Conservation (phyloP, 2,329 filamentous ascomycete genomes). For the Cercospora janseana region DNA sequence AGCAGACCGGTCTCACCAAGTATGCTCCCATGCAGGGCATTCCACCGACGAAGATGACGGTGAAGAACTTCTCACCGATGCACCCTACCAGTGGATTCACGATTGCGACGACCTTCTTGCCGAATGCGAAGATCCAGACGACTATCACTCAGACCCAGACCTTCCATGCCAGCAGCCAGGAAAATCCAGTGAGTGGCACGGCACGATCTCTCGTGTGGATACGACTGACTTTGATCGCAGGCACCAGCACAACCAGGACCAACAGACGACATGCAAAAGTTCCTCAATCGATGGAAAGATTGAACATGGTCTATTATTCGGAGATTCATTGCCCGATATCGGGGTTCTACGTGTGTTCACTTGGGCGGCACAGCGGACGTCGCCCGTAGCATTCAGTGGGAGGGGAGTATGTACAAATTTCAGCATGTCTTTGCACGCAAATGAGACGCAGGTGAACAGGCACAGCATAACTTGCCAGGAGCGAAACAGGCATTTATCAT, state of each 20-base stretch:
- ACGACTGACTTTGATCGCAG: conserved; percentile 39
- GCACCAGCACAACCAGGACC: conserved; percentile 54
- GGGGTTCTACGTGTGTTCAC: too few relatives aligned
- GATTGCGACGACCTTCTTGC: conserved; percentile 53
- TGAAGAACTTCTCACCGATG: conserved; percentile 49
- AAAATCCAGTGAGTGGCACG: conserved; percentile 56
- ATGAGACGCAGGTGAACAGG: too few relatives aligned
- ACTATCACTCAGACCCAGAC: conserved; percentile 55
- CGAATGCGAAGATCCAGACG: conserved; percentile 45
- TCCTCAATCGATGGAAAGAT: conserved; percentile 60
- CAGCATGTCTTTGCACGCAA: too few relatives aligned
- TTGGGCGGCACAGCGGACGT: too few relatives aligned
- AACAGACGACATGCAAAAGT: conserved; percentile 56
- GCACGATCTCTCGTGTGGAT: neutral
- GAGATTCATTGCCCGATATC: too few relatives aligned
- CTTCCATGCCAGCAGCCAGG: conserved; percentile 51
- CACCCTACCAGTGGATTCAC: conserved; percentile 56
- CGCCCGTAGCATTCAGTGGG: too few relatives aligned
- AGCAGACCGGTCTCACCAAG: conserved; percentile 57
- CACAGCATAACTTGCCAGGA: too few relatives aligned
- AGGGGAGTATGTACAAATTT: too few relatives aligned
- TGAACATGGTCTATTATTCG: too few relatives aligned
- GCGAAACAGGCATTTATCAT: neutral
- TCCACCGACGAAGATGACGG: conserved; percentile 59
- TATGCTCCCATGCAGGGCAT: conserved; percentile 62